Evolutionary conservation across 1,139 yeast genomes (phyloP), one percentile per base, ranked within the genome.

Genomic region (Eremothecium gossypii): DNA sequence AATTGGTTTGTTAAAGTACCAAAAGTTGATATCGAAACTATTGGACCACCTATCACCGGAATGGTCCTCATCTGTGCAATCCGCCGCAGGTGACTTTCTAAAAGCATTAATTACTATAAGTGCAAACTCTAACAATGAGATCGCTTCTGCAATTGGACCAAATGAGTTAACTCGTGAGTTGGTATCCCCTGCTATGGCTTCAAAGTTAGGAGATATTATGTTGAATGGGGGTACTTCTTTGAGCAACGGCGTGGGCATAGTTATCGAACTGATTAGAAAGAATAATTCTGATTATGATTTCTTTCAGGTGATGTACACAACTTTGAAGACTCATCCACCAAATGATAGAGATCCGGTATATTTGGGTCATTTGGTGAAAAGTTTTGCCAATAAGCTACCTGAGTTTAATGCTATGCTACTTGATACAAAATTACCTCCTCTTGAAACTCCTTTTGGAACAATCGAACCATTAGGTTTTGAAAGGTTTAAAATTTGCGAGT

Each of bases 391-490:
- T 49, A 74, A 82, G 41, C 80, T 91, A 55, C 79, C 83, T 11
- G 69, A 77, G 35, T 89, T 91, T 64, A 76, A 79, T 42, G 65
- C 63, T 27, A 70, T 80, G 66, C 65, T 82, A 37, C 66, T 68
- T 1, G 54, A 62, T 43, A 49, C 66, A 1, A 54, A 58, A 23
- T 44, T 63, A 7, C 60, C 66, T 30, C 66, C 65, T 7, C 62
- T 86, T 49, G 71, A 75, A 47, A 85, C 96, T 4, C 82, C 87
- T 9, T 79, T 80, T 58, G 87, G 87, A 14, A 62, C 64, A 30
- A 79, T 81, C 47, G 95, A 89, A 65, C 98, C 98, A 0, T 69
- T 91, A 33, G 98, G 98, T 1, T 89, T 91, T 64, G 98, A 91
- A 64, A 71, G 98, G 52, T 93, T 93, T 66, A 86, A 91, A 59